A percentile compares a stretch with the other conserved stretches of the same genome.
These are phyloP conservation scores for sweet orange (Citrus sinensis) DNA, from an alignment of 345 rosid genomes.

Conservation along the genomic window DNA sequence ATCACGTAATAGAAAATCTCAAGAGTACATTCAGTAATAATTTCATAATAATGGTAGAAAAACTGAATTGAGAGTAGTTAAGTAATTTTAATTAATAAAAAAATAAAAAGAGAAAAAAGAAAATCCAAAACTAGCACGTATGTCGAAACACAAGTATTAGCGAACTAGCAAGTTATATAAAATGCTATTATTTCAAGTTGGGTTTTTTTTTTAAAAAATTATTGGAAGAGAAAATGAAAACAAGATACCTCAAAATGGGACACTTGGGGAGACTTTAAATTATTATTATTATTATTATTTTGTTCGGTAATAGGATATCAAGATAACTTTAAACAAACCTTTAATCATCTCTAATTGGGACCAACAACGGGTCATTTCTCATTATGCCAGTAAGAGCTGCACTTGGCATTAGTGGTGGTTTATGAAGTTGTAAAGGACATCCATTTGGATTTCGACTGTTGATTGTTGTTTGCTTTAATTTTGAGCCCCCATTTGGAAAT, in stretches of 20 bases:
- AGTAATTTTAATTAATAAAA: too few relatives aligned
- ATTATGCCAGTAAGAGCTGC: conserved; percentile 10
- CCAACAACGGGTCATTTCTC: conserved; percentile 2
- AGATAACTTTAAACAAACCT: conserved; percentile 2
- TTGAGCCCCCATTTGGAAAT: conserved; percentile 9
- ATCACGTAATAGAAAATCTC: too few relatives aligned
- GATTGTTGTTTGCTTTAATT: neutral
- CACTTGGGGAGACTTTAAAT: neutral
- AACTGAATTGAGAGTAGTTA: too few relatives aligned
- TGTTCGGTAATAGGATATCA: neutral
- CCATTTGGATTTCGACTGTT: conserved; percentile 17
- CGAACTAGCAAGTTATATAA: too few relatives aligned
- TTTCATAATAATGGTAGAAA: too few relatives aligned
- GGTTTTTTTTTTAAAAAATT: too few relatives aligned
- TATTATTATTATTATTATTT: neutral
- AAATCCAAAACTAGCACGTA: too few relatives aligned
- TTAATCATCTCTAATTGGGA: conserved; percentile 22
- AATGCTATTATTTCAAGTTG: neutral
- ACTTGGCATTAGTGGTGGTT: conserved; percentile 11
- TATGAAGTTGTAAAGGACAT: conserved; percentile 7
- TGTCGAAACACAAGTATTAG: too few relatives aligned
- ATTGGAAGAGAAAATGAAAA: neutral
- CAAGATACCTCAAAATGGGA: conserved; percentile 22
- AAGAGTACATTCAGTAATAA: too few relatives aligned
- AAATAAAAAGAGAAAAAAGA: too few relatives aligned